Evolutionary conservation across 805 yeast species (phyloP), one percentile per base, ranked within the genome.

Genomic region (Kazachstania bromeliacearum): DNA sequence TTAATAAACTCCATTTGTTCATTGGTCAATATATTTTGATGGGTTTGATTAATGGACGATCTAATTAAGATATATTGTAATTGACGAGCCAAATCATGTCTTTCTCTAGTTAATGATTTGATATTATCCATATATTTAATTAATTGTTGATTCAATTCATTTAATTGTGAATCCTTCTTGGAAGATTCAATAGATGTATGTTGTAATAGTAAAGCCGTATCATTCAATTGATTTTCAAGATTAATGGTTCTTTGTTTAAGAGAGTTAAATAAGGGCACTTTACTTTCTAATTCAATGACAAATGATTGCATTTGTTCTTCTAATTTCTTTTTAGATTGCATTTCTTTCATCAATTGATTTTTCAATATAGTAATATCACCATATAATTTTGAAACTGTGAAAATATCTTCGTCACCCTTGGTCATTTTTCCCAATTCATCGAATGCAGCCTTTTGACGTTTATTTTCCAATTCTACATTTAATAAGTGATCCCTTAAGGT

Each of bases 21-120:
- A 0, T 67, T 36, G 35, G 7, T 52, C 21, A 31, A 27, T 7
- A 32, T 6, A n/a, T 19, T 32, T 17, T 32, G 13, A 32, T 32
- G 7, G 28, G 6, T 26, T 26, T 26, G 12, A 7, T 29, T 17
- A 16, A 31, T 22, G 8, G 23, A 10, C 12, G 23, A 18, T 13
- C 82, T 85, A 9, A 82, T 71, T 25, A 88, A 64, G 22, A 87
- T 66, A 34, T 69, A 71, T 47, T 83, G 83, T 14, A 89, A 69
- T 55, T 89, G 97, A 28, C 77, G 73, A 5, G 89, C 80, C 28
- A 88, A 62, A 52, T 88, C 96, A 21, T 65, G 61, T 28, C 77
- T 71, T 46, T 78, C 25, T 17, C 28, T 29, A 13, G 12, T 15
- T 13, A 35, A 35, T n/a, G 20, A 17, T 16, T 33, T 18, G n/a